Evolutionary conservation across 2,329 filamentous ascomycete genomes (phyloP), one percentile per base, ranked within the genome.

Genomic region (Aspergillus eucalypticola): DNA sequence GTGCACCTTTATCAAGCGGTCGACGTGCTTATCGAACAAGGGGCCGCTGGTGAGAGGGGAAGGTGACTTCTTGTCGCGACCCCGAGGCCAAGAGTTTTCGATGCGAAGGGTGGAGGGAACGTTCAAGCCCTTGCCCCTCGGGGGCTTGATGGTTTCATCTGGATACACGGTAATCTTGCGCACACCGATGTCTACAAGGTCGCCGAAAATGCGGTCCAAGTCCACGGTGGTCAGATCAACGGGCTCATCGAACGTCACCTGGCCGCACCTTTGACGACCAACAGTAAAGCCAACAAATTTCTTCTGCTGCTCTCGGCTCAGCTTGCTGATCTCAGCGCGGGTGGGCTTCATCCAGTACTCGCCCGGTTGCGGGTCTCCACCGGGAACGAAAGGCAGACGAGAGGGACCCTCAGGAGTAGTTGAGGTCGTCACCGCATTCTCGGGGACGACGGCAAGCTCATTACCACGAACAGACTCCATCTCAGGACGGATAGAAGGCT

Each of bases 51-150:
- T 89, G 48, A 87, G 84, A 60, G 78, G 75, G 73, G 85, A 71
- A 68, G 69, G 83, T 50, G 81, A 79, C 65, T 81, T 83, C 73
- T 85, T 86, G 64, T 87, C 84, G 56, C 81, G 79, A 72, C 84
- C 84, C 59, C 94, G 90, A 29, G 95, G 95, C 89, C 91, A 98
- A 0, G 93, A 96, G 72, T 98, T 94, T 73, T 95, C 89, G 10
- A 99, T 84, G n/a, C 85, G 86, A 64, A 99, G 93, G 39, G 86
- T 88, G 0, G 95, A 91, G 3, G 92, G 93, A 7, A 97, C 91
- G 70, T 99, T 99, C 64, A 99, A 83, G 5, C 92, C 94, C 71
- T 92, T 91, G 60, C 96, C 95, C 60, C 88, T 84, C 0, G 89
- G 84, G 15, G 95, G 93, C 78, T 97, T 99, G 72, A 88, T 87